Conservation (phyloP, 2,329 filamentous ascomycete species). For the Whalleya microplaca region DNA sequence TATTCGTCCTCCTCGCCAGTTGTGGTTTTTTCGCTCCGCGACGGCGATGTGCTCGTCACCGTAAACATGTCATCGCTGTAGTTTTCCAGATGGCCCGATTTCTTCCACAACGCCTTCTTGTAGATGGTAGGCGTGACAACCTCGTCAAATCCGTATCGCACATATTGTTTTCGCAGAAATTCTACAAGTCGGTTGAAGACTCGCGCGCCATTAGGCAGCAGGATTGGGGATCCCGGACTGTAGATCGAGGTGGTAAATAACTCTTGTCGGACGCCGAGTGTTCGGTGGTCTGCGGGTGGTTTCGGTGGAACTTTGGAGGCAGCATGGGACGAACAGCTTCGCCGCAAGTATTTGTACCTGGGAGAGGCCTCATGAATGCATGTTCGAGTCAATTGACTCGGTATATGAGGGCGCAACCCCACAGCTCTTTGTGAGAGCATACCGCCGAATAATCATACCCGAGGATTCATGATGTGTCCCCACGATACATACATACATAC, state of each 20-base stretch:
- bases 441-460: constrained; percentile 23
- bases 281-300: constrained; percentile 57
- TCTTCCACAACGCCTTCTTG: constrained; percentile 84
- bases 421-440: constrained; percentile 32
- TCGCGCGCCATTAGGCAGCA: constrained; percentile 78
- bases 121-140: constrained; percentile 91
- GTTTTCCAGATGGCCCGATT: constrained; percentile 85
- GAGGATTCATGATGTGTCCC: constrained; percentile 9
- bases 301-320: constrained; percentile 29
- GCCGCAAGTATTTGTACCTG: constrained; percentile 8
- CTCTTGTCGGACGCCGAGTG: constrained; percentile 67
- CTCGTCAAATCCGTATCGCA: constrained; percentile 83
- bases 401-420: constrained; percentile 17
- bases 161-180: constrained; percentile 83
- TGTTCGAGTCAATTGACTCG: constrained; percentile 21
- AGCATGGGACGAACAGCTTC: constrained; percentile 37
- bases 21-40: constrained; percentile 39
- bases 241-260: constrained; percentile 80
- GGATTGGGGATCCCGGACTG: constrained; percentile 84
- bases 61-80: constrained; percentile 93
- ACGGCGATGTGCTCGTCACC: constrained; percentile 61
- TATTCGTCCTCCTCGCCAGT: constrained; percentile 39
- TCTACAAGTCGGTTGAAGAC: constrained; percentile 83
- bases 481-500: constrained; percentile 7
- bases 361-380: constrained; percentile 1